Evolutionary conservation across 768 basidiomycete species (phyloP).

Genomic region (Hygrophorus russula): DNA sequence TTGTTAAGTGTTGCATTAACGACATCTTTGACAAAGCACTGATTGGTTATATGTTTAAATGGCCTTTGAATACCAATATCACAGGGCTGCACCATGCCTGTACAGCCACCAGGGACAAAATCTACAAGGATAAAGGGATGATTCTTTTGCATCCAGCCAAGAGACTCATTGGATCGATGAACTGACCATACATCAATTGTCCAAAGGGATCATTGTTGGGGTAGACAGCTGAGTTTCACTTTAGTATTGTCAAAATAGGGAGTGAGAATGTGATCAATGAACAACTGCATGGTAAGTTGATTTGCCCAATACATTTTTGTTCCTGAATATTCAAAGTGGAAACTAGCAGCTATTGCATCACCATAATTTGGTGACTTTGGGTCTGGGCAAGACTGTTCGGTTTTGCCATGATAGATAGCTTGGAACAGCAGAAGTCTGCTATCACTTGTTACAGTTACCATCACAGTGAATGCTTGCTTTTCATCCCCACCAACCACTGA

Average conservation of each 20-base stretch:
- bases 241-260: constrained; percentile 11
- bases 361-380: constrained; percentile 9
- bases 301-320: constrained; percentile 19
- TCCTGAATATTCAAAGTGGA: constrained; percentile 12
- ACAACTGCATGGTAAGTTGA: constrained; percentile 11
- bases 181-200: constrained; percentile 24
- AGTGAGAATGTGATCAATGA: constrained; percentile 15
- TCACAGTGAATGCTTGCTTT: constrained; percentile 25
- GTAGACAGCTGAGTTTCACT: constrained; percentile 5
- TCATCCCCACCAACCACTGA: constrained; percentile 21
- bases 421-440: constrained; percentile 23
- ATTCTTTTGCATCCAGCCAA: constrained; percentile 18
- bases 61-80: constrained; percentile 3
- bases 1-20: neutral
- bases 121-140: constrained; percentile 18
- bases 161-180: constrained; percentile 25
- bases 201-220: constrained; percentile 16
- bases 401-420: constrained; percentile 19
- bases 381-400: constrained; percentile 12
- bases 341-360: constrained; percentile 11
- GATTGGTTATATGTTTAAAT: constrained; percentile 13
- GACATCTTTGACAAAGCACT: constrained; percentile 8
- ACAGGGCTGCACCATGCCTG: constrained; percentile 20
- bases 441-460: constrained; percentile 16
- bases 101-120: constrained; percentile 23